Percentiles rank a stretch among this genome's conserved stretches.
phyloP scores from a whole-genome alignment of 164 flowering plant genomes.

The Piper betle region DNA sequence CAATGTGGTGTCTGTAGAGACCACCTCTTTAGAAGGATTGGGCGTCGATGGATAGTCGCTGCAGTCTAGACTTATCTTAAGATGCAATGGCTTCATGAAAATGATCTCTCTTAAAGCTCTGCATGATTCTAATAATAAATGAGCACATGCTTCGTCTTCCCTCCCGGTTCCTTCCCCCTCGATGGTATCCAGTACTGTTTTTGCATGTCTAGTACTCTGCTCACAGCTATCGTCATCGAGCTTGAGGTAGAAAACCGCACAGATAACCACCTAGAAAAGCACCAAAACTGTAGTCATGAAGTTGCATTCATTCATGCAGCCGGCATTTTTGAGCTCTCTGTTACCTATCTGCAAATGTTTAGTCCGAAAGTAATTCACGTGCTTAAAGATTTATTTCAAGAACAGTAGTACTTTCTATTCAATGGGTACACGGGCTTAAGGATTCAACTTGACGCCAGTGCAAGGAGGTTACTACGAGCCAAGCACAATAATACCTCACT shows the following conservation, averaged over 20 bases:
- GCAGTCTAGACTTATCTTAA: conserved; percentile 37
- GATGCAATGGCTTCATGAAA: conserved; percentile 52
- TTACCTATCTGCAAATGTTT: not conserved
- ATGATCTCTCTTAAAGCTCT: conserved; percentile 38
- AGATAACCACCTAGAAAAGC: not conserved
- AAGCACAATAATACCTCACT: conserved; percentile 52
- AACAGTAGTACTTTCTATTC: not conserved
- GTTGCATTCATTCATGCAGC: not conserved
- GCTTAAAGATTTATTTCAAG: not conserved
- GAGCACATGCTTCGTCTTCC: conserved; percentile 20
- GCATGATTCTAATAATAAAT: conserved; percentile 25
- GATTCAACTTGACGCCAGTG: not conserved
- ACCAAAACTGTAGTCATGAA: not conserved
- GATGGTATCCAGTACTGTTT: conserved; percentile 35
- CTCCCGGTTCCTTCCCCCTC: conserved; percentile 13
- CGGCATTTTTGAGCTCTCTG: not conserved
- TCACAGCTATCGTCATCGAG: conserved; percentile 4
- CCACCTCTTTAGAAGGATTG: conserved; percentile 26
- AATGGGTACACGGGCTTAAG: not conserved
- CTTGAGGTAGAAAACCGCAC: conserved; percentile 5
- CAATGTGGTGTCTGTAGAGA: conserved; percentile 40
- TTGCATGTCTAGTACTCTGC: conserved; percentile 14
- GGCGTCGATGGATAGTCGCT: conserved; percentile 40
- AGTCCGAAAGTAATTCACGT: not conserved
- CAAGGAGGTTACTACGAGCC: not conserved